A percentile compares a stretch with the other conserved stretches of the same genome.
Conservation (phyloP, 495 filamentous ascomycete genomes). For the Lophiostoma macrostomum region DNA sequence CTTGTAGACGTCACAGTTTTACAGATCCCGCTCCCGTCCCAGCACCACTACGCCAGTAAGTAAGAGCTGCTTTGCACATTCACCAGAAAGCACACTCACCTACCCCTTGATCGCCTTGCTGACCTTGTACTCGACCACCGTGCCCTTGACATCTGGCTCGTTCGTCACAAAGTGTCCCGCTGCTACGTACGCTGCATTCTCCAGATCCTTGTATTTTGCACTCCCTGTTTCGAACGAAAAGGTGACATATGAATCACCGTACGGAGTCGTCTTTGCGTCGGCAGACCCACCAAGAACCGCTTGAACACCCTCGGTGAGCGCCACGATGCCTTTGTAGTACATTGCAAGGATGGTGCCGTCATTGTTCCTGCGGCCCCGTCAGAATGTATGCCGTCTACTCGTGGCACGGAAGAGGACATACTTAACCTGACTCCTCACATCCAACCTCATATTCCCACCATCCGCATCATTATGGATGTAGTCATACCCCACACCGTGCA, state of each 20-base stretch:
- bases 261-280: conserved; percentile 21
- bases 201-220: conserved; percentile 25
- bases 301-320: conserved; percentile 20
- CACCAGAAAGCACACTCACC: no score
- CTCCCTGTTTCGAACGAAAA: conserved; percentile 31
- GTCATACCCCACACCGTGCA: conserved; percentile 34
- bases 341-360: conserved; percentile 23
- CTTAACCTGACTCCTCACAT: conserved; percentile 32
- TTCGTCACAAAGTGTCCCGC: conserved; percentile 28
- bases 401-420: conserved; percentile 8
- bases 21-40: no score
- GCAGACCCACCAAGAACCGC: conserved; percentile 17
- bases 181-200: conserved; percentile 26
- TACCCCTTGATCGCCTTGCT: conserved; percentile 20
- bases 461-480: conserved; percentile 34
- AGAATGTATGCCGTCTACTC: no score
- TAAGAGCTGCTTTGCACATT: no score
- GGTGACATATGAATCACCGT: conserved; percentile 25
- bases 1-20: no score
- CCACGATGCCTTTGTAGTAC: conserved; percentile 33
- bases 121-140: conserved; percentile 32
- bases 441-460: conserved; percentile 31
- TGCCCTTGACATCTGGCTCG: conserved; percentile 9
- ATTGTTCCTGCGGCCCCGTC: conserved; percentile 7
- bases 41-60: no score